Percentiles rank a stretch among this genome's conserved stretches.
Evolutionary conservation across 805 yeast genomes (phyloP).

Genomic region (Schwanniomyces occidentalis): DNA sequence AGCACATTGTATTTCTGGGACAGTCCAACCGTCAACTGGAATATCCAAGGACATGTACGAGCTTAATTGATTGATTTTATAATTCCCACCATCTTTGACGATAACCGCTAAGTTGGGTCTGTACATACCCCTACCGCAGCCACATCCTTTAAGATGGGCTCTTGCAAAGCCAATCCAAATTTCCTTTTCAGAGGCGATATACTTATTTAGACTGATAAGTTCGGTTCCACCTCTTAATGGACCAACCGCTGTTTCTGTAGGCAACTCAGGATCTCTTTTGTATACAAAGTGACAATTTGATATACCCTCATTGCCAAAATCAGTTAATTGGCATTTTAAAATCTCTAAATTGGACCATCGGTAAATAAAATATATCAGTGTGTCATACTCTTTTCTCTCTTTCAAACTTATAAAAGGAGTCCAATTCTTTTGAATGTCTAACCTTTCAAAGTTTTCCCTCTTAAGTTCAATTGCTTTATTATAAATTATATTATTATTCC

Average conservation of each 20-base stretch:
- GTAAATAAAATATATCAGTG: conserved; percentile 28
- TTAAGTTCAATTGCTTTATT: conserved; percentile 22
- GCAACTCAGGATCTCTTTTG: background rate
- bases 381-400: conserved; percentile 26
- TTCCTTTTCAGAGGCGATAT: conserved; percentile 27
- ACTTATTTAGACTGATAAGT: conserved; percentile 19
- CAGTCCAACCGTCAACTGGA: conserved; percentile 27
- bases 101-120: conserved; percentile 43
- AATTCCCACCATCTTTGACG: conserved; percentile 14
- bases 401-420: conserved; percentile 33
- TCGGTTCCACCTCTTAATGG: conserved; percentile 38
- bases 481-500: conserved; percentile 16
- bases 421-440: conserved; percentile 33
- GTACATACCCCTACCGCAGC: conserved; percentile 45
- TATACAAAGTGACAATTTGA: conserved; percentile 6
- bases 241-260: conserved; percentile 18
- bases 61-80: conserved; percentile 27
- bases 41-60: conserved; percentile 29
- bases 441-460: conserved; percentile 8
- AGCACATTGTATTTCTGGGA: conserved; percentile 20
- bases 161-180: conserved; percentile 51
- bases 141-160: conserved; percentile 43
- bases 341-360: conserved; percentile 29
- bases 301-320: conserved; percentile 1
- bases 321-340: conserved; percentile 19